Evolutionary conservation across 1,139 yeast genomes (phyloP).

Genomic region (Kurtzmaniella quercitrusa): DNA sequence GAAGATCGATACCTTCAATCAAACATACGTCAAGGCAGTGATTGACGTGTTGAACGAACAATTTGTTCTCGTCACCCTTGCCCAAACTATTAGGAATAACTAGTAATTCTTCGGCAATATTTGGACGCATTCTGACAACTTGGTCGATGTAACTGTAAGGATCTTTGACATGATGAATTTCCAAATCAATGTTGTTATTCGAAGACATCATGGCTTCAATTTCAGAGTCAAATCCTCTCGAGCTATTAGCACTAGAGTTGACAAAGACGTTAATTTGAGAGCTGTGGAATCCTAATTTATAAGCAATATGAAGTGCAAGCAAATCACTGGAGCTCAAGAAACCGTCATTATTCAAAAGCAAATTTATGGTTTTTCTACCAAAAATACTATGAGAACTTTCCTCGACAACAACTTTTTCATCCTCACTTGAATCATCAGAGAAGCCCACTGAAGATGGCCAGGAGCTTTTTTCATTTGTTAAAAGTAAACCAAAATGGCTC

Average conservation of each 20-base stretch:
- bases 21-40: conserved; percentile 18
- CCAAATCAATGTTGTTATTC: conserved; percentile 12
- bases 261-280: conserved; percentile 20
- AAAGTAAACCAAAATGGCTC: conserved; percentile 30
- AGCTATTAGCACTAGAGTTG: conserved; percentile 12
- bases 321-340: conserved; percentile 32
- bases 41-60: conserved; percentile 16
- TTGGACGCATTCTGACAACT: conserved; percentile 12
- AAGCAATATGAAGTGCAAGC: conserved; percentile 25
- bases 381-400: conserved; percentile 12
- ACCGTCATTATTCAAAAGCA: conserved; percentile 29
- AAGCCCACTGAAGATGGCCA: not conserved
- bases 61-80: conserved; percentile 7
- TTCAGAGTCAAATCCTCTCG: conserved; percentile 20
- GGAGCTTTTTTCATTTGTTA: conserved; percentile 14
- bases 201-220: conserved; percentile 17
- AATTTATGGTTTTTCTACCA: conserved; percentile 18
- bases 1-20: conserved; percentile 21
- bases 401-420: conserved; percentile 9
- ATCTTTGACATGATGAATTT: conserved; percentile 17
- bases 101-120: conserved; percentile 19
- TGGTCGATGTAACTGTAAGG: conserved; percentile 11
- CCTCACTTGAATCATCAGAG: not conserved
- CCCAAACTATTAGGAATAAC: conserved; percentile 22
- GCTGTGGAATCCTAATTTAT: conserved; percentile 15